Evolutionary conservation across 345 rosid genomes (phyloP).

Genomic region (Salix dunnii): DNA sequence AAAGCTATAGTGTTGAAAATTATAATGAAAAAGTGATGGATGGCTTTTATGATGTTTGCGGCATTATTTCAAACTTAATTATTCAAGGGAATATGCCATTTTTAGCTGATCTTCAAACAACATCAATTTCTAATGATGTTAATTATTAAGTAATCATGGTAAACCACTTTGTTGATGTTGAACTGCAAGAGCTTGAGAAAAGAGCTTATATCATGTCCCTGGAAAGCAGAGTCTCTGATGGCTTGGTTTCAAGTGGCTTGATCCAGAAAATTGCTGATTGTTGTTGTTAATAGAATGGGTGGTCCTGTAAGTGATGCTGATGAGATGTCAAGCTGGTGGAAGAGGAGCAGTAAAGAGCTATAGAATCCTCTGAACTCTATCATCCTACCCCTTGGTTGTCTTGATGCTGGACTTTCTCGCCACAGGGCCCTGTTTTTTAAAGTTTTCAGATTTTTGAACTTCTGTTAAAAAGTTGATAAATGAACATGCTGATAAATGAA

Average conservation of each 20-base stretch:
- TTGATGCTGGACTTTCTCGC: slow-evolving; percentile 89
- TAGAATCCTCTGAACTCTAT: slow-evolving; percentile 53
- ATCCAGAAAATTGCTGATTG: slow-evolving; percentile 78
- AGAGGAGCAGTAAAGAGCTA: slow-evolving; percentile 52
- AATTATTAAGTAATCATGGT: slow-evolving; percentile 78
- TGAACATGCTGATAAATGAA: neutral
- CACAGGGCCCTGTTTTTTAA: slow-evolving; percentile 95
- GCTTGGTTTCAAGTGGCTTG: no score
- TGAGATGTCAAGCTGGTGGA: slow-evolving; percentile 77
- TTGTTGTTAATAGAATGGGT: slow-evolving; percentile 90
- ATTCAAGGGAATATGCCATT: slow-evolving; percentile 76
- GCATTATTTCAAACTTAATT: slow-evolving; percentile 53
- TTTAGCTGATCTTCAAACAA: slow-evolving; percentile 73
- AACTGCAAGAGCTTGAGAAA: slow-evolving; percentile 71
- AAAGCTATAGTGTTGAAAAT: slow-evolving; percentile 83
- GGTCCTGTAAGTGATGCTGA: slow-evolving; percentile 86
- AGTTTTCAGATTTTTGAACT: slow-evolving; percentile 39
- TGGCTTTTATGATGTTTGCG: slow-evolving; percentile 87
- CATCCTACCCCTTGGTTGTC: slow-evolving; percentile 77
- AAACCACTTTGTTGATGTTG: slow-evolving; percentile 66
- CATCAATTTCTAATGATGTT: slow-evolving; percentile 54
- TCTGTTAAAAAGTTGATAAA: slow-evolving; percentile 5
- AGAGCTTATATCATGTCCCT: slow-evolving; percentile 42
- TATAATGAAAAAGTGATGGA: slow-evolving; percentile 75
- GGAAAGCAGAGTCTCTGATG: slow-evolving; percentile 44